These are phyloP conservation scores for Limtongia smithiae DNA, from an alignment of 805 yeast species.

Conservation along the genomic window DNA sequence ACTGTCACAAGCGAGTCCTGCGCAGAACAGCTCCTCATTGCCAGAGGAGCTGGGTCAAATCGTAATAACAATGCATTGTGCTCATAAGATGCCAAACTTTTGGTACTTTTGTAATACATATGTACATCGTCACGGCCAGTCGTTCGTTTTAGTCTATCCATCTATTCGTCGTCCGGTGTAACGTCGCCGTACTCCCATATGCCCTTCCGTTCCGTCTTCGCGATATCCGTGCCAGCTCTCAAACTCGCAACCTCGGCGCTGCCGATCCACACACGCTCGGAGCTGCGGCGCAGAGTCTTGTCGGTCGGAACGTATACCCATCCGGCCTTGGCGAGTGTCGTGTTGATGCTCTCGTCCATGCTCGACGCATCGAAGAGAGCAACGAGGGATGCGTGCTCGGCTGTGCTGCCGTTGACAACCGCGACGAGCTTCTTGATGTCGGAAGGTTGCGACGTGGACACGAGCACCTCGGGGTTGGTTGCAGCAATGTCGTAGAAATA, in stretches of 20 bases:
- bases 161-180: slow-evolving; percentile 28
- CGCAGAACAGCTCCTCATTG: too few species aligned
- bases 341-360: slow-evolving; percentile 26
- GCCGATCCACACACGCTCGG: slow-evolving; percentile 9
- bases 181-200: slow-evolving; percentile 62
- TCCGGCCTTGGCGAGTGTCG: slow-evolving; percentile 22
- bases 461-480: slow-evolving; percentile 15
- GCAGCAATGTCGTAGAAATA: slow-evolving; percentile 19
- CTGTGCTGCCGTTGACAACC: slow-evolving; percentile 14
- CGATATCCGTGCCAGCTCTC: slow-evolving; percentile 47
- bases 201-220: slow-evolving; percentile 57
- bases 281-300: slow-evolving; percentile 12
- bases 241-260: slow-evolving; percentile 8
- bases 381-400: slow-evolving; percentile 13
- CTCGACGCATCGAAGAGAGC: slow-evolving; percentile 23
- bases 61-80: too few species aligned
- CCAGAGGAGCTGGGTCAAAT: too few species aligned
- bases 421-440: slow-evolving; percentile 24
- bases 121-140: too few species aligned
- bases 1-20: too few species aligned
- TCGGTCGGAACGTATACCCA: slow-evolving; percentile 24
- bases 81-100: too few species aligned
- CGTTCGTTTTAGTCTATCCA: too few species aligned
- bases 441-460: background rate
- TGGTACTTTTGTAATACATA: too few species aligned